Evolutionary conservation across 768 basidiomycete genomes (phyloP).

Genomic region (Xerocomellus chrysenteron): DNA sequence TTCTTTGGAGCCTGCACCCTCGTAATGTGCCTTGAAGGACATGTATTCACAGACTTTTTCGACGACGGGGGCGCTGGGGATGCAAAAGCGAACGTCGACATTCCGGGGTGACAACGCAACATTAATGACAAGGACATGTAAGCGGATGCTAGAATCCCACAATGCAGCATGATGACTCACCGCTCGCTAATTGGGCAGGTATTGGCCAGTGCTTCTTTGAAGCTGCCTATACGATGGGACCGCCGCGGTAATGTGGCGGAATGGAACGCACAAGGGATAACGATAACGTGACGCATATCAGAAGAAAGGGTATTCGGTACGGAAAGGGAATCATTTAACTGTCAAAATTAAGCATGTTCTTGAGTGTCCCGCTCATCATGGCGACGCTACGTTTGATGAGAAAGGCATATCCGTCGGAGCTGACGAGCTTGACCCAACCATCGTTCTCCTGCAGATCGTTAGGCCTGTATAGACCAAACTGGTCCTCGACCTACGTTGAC

Average conservation of each 20-base stretch:
- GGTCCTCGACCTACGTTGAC: slow-evolving; percentile 17
- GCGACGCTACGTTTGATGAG: slow-evolving; percentile 76
- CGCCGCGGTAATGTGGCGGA: slow-evolving; percentile 7
- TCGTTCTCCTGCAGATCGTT: slow-evolving; percentile 23
- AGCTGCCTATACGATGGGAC: slow-evolving; percentile 50
- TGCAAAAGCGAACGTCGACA: not conserved
- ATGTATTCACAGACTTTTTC: slow-evolving; percentile 92
- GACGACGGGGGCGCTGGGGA: slow-evolving; percentile 60
- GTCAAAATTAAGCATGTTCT: slow-evolving; percentile 72
- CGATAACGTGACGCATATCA: not conserved
- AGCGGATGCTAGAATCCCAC: not conserved
- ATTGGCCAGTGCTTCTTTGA: slow-evolving; percentile 70
- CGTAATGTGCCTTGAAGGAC: slow-evolving; percentile 78
- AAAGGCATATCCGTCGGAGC: slow-evolving; percentile 79
- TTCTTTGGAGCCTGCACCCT: slow-evolving; percentile 66
- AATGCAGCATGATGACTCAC: slow-evolving; percentile 38
- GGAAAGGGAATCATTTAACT: slow-evolving; percentile 42
- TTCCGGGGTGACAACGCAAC: not conserved
- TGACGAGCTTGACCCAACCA: slow-evolving; percentile 76
- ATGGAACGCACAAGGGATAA: slow-evolving; percentile 7
- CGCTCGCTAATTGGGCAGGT: slow-evolving; percentile 70
- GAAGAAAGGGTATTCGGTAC: slow-evolving; percentile 9
- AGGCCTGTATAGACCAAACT: not conserved
- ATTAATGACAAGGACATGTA: not conserved
- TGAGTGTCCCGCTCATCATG: slow-evolving; percentile 75